Evolutionary conservation across 108 stramenopile species (phyloP), one percentile per base, ranked within the genome.

Genomic region (Pseudonitzschia pungens): DNA sequence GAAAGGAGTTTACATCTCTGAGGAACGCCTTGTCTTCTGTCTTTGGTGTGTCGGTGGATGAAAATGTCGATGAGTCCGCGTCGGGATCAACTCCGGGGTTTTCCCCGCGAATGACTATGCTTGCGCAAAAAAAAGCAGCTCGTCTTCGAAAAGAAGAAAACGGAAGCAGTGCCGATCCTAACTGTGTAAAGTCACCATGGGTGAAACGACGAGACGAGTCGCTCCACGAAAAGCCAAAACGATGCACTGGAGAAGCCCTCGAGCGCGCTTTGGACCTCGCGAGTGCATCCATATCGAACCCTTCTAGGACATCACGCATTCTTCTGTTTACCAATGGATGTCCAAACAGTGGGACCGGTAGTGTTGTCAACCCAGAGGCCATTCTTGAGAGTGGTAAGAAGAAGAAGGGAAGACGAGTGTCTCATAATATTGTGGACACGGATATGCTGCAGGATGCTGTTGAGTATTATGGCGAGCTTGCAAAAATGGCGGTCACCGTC

Each of bases 241-340:
- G 77, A 10, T 82, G 79, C 59, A 84, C 83, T 0, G 87, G 77
- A 33, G 84, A 83, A 70, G 87, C 87, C 20, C 48, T 87, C 0
- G 75, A 84, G 50, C 75, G 65, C 44, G 87, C 87, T 4, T 57
- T 87, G 15, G 82, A 87, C 56, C 22, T 87, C 48, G 72, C 76
- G 10, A 44, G 27, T 45, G 65, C 70, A 7, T 48, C 24, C 21
- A 24, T 18, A 8, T 20, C 28, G 0, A 48, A 71, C 7, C 48
- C 70, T 8, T 48, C 70, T 48, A 54, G 70, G 7, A 81, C 77
- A 27, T 76, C 82, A 20, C 67, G 79, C n/a, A 69, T 87, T 33
- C n/a, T 87, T 3, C 45, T 87, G 24, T 87, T 84, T 76, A 87
- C 87, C 26, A 85, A 87, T 65, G 87, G 87, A 15, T 84, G 82